Base-by-base conservation (phyloP, 352 stramenopile genomes). In the Pythium guiyangense region DNA sequence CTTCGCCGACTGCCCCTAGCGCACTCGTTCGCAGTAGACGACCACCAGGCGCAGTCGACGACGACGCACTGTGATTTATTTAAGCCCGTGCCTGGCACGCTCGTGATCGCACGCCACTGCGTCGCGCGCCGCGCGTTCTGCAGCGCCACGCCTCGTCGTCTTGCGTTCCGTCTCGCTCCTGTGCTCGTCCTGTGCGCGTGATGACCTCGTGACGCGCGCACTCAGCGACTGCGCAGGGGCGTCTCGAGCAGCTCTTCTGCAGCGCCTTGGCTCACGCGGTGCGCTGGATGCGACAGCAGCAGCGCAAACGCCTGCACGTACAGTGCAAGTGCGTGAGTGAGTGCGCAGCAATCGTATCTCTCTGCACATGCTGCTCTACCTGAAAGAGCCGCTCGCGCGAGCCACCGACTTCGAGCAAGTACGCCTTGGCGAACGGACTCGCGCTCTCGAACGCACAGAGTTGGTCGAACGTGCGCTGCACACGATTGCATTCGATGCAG, bases 1-100 rank as follows among this genome's bases (percentile, higher is more conserved):
- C 57, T 95, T 95, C 62, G 65, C 83, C 22, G 79, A 91, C 48
- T 88, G 82, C 56, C 70, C 81, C 17, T 92, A 83, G 69, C 46
- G 42, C 31, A 27, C 6, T 26, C 49, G 29, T 12, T 14, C 26
- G n/a, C 49, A 22, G 15, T 35, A 15, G n/a, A 22, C 48, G 29
- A 27, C n/a, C n/a, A n/a, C n/a, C 17, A 42, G 9, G 31, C 31
- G 31, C 31, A 9, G 31, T 37, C 31, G 31, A 37, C 31, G 31
- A 37, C 31, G 31, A 27, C 45, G 26, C 15, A 25, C 47, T 39
- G 47, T 20, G 26, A 39, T 52, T 29, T 54, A 54, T 54, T 54
- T 54, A 54, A 54, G n/a, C 51, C 42, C n/a, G 22, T 39, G 35
- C 35, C 12, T 9, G 31, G 31, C 31, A 37, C 31, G 31, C 31